Conservation (phyloP, 768 basidiomycete genomes). For the Mycena chlorophos region DNA sequence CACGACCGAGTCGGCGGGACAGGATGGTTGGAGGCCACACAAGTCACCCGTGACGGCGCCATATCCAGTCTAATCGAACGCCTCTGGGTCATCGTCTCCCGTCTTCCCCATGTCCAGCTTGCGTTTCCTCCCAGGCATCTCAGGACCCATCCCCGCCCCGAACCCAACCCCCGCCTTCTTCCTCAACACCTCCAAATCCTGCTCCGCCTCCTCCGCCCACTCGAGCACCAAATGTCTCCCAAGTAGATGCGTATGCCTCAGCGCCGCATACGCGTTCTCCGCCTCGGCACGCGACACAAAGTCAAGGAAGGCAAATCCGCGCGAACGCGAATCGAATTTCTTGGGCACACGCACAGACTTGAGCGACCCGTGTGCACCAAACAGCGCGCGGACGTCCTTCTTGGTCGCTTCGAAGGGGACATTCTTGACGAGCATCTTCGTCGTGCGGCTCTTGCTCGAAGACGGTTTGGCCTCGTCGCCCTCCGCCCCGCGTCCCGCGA, state of each 20-base stretch:
- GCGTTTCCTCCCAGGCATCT: constrained; percentile 72
- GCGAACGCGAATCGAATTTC: constrained; percentile 83
- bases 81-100: constrained; percentile 17
- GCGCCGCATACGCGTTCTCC: constrained; percentile 80
- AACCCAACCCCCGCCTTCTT: constrained; percentile 80
- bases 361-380: constrained; percentile 89
- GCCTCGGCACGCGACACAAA: constrained; percentile 90
- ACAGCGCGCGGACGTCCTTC: constrained; percentile 87
- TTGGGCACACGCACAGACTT: constrained; percentile 93
- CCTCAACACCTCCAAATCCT: constrained; percentile 73
- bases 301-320: constrained; percentile 97
- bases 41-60: too few relatives aligned
- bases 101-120: constrained; percentile 60
- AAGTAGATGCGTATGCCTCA: constrained; percentile 93
- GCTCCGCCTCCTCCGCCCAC: constrained; percentile 86
- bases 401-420: constrained; percentile 95
- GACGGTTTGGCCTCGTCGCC: constrained; percentile 39
- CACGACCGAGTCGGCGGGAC: too few relatives aligned
- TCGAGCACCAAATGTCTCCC: constrained; percentile 93
- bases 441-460: constrained; percentile 60
- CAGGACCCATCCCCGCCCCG: constrained; percentile 53
- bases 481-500: constrained; percentile 82
- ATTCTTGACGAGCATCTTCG: constrained; percentile 98
- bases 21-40: not conserved
- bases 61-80: constrained; percentile 19